These are phyloP conservation scores for Microthlaspi erraticum DNA, from an alignment of 345 rosid genomes.

Conservation along the genomic window DNA sequence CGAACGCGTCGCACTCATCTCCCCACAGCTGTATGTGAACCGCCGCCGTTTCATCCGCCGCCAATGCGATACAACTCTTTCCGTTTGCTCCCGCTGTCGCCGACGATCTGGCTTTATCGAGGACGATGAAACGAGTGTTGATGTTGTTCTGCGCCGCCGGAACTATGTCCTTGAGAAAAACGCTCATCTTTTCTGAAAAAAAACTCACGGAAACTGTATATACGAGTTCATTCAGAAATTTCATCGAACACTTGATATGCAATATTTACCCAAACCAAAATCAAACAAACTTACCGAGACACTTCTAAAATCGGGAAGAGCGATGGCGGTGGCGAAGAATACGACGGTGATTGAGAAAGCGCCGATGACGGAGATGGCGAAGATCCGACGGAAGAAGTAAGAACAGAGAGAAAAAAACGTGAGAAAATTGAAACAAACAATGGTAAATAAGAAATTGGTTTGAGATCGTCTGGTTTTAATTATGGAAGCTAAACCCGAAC, in stretches of 20 bases:
- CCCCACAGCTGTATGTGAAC: conserved; percentile 82
- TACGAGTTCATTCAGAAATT: conserved; percentile 10
- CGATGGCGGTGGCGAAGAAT: neutral
- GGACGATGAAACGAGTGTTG: conserved; percentile 62
- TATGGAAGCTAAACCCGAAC: neutral
- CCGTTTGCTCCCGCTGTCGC: conserved; percentile 45
- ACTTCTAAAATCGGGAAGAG: neutral
- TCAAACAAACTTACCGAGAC: conserved; percentile 23
- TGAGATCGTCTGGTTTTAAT: too few relatives aligned
- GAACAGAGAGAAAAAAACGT: neutral
- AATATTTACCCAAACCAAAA: neutral
- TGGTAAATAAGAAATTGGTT: too few relatives aligned
- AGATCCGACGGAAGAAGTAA: neutral
- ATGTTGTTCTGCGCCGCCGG: conserved; percentile 80
- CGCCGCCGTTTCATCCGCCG: conserved; percentile 74
- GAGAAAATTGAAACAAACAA: neutral
- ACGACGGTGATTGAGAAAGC: neutral
- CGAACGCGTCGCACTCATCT: conserved; percentile 68
- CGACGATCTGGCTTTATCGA: conserved; percentile 53
- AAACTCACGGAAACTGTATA: conserved; percentile 7
- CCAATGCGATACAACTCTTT: conserved; percentile 64
- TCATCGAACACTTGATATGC: conserved; percentile 33
- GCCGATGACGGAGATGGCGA: neutral
- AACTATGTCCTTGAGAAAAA: conserved; percentile 52
- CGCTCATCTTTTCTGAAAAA: conserved; percentile 36